Evolutionary conservation across 371 early-diverging fungal genomes (phyloP).

Genomic region (Saksenaea vasiformis): DNA sequence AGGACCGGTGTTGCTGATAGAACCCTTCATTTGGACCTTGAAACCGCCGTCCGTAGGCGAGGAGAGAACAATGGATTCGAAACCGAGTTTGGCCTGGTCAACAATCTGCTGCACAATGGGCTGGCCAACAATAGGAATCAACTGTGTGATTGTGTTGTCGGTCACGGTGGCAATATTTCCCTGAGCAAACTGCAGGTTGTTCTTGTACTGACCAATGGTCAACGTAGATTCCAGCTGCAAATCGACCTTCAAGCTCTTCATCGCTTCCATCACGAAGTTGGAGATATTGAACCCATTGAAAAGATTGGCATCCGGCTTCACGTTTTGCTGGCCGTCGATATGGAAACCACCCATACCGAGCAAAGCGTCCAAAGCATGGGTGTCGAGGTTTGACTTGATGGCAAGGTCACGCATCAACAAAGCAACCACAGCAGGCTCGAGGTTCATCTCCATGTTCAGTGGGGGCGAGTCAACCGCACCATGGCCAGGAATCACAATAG

Average conservation of each 20-base stretch:
- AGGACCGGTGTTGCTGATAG: conserved; percentile 61
- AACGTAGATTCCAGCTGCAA: conserved; percentile 52
- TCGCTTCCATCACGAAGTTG: conserved; percentile 50
- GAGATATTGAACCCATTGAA: conserved; percentile 54
- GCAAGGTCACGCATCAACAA: conserved; percentile 53
- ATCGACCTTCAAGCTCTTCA: conserved; percentile 55
- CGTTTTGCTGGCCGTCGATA: conserved; percentile 35
- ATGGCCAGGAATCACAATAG: conserved; percentile 40
- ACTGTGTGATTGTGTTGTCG: conserved; percentile 44
- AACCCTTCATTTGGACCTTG: conserved; percentile 58
- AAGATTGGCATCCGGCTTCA: conserved; percentile 39
- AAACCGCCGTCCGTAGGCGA: conserved; percentile 48
- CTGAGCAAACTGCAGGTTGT: conserved; percentile 50
- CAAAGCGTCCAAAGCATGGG: conserved; percentile 51
- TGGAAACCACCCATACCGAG: conserved; percentile 51
- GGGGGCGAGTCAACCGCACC: conserved; percentile 30
- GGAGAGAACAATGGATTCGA: conserved; percentile 52
- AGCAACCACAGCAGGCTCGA: conserved; percentile 49
- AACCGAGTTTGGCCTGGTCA: conserved; percentile 49
- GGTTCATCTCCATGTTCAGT: conserved; percentile 43
- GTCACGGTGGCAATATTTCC: conserved; percentile 44
- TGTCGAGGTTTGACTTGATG: conserved; percentile 45
- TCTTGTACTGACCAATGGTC: conserved; percentile 54
- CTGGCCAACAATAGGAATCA: conserved; percentile 61
- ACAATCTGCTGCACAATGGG: conserved; percentile 63